phyloP scores from a whole-genome alignment of 2,329 filamentous ascomycete genomes.

The Periconia sp. region DNA sequence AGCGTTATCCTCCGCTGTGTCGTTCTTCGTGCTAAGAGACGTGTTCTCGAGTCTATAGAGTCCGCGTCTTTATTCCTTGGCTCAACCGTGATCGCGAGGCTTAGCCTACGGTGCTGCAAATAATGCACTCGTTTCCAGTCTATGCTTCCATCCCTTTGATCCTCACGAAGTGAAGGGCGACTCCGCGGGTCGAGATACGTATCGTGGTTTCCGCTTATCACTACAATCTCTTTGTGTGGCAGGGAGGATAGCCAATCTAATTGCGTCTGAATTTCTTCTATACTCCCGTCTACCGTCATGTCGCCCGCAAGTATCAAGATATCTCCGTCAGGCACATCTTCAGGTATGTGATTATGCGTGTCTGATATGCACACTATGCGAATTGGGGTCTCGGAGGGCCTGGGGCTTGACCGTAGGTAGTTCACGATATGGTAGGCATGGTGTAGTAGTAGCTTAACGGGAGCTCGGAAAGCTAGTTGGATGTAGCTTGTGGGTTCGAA shows the following conservation, averaged over 20 bases:
- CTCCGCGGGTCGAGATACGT: slow-evolving; percentile 77
- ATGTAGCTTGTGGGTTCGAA: slow-evolving; percentile 59
- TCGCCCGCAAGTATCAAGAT: slow-evolving; percentile 91
- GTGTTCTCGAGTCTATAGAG: slow-evolving; percentile 17
- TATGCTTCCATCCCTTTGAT: slow-evolving; percentile 63
- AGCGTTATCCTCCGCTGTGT: slow-evolving; percentile 65
- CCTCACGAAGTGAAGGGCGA: slow-evolving; percentile 54
- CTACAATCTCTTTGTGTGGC: slow-evolving; percentile 79
- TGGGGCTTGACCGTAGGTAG: slow-evolving; percentile 69
- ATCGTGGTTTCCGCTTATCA: slow-evolving; percentile 89
- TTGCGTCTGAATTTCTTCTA: slow-evolving; percentile 77
- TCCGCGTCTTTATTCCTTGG: background rate
- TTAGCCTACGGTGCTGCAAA: slow-evolving; percentile 71
- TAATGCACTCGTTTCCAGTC: slow-evolving; percentile 75
- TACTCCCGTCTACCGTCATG: slow-evolving; percentile 74
- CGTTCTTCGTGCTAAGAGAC: slow-evolving; percentile 23
- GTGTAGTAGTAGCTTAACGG: slow-evolving; percentile 68
- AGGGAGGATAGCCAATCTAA: slow-evolving; percentile 80
- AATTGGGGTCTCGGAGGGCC: slow-evolving; percentile 65
- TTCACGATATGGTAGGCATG: slow-evolving; percentile 70
- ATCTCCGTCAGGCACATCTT: slow-evolving; percentile 75
- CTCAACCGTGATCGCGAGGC: slow-evolving; percentile 57
- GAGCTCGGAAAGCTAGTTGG: slow-evolving; percentile 70
- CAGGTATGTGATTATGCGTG: slow-evolving; percentile 72
- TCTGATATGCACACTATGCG: slow-evolving; percentile 89